Evolutionary conservation across 2,329 filamentous ascomycete genomes (phyloP), one percentile per base, ranked within the genome.

Genomic region (Fusarium nematophilum): DNA sequence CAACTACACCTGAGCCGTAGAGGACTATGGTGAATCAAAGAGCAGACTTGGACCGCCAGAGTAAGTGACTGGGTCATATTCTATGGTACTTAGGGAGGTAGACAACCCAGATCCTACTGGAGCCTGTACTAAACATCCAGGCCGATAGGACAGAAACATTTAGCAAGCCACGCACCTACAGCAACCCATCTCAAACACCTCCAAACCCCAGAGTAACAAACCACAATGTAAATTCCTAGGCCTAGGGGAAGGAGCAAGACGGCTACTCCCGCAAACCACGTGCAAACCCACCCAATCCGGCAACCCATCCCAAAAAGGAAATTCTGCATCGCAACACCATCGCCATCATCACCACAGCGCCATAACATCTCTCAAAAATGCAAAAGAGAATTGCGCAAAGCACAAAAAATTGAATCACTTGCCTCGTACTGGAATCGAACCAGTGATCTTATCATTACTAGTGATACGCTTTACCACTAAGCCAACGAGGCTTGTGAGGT

Each of bases 381-480:
- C 21, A 31, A 31, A n/a, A 31, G 10, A 31, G 8, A n/a, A 31
- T 31, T 4, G 18, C 14, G 15, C 5, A 47, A 21, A n/a, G 17
- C 9, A n/a, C 1, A 9, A 9, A 57, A 48, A 56, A 14, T 9
- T 18, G 8, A 44, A 61, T 40, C 38, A 61, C 42, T 9, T 63
- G 60, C 60, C 60, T 55, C 60, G 59, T 63, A 63, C 50, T 63
- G 60, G 60, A 62, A 63, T 63, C 60, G 60, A 63, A 63, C 59
- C 59, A 62, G 50, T 62, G 59, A 63, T 62, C 59, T 63, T 62
- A 59, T 63, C 59, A 63, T 63, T 64, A 64, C 62, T 65, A 65
- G 62, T 65, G 62, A 65, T 65, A 63, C 62, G 62, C 62, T 65
- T 59, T 65, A 66, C 62, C 62, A 65, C 62, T 65, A 38, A 65